Conservation (phyloP, 225 moss, liverwort and hornwort genomes). For the Antitrichia curtipendula region DNA sequence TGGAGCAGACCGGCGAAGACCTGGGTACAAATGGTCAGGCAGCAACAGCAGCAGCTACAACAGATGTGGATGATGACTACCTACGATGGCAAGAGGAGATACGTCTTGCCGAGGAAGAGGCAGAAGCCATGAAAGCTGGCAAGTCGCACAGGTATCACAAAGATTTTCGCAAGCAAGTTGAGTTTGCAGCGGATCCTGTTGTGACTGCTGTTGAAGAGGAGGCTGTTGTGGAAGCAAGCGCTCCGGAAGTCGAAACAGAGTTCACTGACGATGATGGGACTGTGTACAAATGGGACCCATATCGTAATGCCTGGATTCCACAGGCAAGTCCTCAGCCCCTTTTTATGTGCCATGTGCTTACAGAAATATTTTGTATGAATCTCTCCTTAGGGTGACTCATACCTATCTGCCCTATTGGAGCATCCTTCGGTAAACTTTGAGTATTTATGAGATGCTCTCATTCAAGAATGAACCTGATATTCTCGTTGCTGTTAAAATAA, state of each 20-base stretch:
- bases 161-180: constrained; percentile 62
- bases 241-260: constrained; percentile 65
- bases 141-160: constrained; percentile 45
- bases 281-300: constrained; percentile 75
- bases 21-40: constrained; percentile 29
- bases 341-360: neutral
- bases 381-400: neutral
- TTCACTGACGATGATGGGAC: constrained; percentile 98
- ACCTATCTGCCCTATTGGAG: neutral
- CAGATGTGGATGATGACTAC: constrained; percentile 82
- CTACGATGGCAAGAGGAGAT: constrained; percentile 92
- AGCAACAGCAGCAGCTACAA: neutral
- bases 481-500: neutral
- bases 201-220: constrained; percentile 8
- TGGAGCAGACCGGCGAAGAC: constrained; percentile 30
- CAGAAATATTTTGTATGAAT: neutral
- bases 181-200: constrained; percentile 22
- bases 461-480: neutral
- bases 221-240: constrained; percentile 20
- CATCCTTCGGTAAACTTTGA: neutral
- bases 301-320: constrained; percentile 81
- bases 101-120: constrained; percentile 88
- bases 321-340: constrained; percentile 41
- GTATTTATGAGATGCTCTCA: neutral
- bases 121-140: constrained; percentile 78